Conservation (phyloP, 2,329 filamentous ascomycete species). For the Colletotrichum orchidophilum region DNA sequence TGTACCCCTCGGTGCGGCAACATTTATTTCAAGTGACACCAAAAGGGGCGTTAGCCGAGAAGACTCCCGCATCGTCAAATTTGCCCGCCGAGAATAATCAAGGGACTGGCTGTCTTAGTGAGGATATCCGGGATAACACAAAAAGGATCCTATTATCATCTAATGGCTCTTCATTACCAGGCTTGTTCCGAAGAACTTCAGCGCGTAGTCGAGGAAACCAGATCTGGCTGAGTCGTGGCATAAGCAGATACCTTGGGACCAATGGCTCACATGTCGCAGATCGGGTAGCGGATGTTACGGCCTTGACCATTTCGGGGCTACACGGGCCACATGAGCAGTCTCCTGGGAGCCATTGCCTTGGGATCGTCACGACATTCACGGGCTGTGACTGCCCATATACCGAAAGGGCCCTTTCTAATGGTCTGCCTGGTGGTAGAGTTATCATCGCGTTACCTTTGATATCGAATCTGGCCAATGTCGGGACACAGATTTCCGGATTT, state of each 20-base stretch:
- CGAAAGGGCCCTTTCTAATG: conserved; percentile 12
- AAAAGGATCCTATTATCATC: neutral
- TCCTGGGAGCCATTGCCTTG: conserved; percentile 27
- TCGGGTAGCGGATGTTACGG: neutral
- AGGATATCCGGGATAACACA: neutral
- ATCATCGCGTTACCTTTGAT: conserved; percentile 38
- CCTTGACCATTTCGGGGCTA: neutral
- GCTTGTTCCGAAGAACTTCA: neutral
- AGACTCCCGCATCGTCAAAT: neutral
- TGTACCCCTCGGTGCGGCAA: neutral
- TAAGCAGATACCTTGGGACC: neutral
- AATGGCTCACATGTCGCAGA: neutral
- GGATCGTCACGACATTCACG: conserved; percentile 31
- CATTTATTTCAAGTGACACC: conserved; percentile 8
- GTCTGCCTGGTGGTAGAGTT: neutral
- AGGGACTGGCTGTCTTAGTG: neutral
- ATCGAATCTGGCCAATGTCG: conserved; percentile 36
- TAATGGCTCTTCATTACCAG: neutral
- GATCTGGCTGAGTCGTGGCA: neutral
- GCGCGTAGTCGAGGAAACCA: neutral
- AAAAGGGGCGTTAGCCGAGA: conserved; percentile 16
- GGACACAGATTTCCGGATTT: conserved; percentile 41
- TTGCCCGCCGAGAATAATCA: neutral
- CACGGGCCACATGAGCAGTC: conserved; percentile 12
- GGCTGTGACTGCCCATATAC: conserved; percentile 25